A percentile compares a stretch with the other conserved stretches of the same genome.
Conservation (phyloP, 2,329 filamentous ascomycete genomes). For the Blastomyces parvus region DNA sequence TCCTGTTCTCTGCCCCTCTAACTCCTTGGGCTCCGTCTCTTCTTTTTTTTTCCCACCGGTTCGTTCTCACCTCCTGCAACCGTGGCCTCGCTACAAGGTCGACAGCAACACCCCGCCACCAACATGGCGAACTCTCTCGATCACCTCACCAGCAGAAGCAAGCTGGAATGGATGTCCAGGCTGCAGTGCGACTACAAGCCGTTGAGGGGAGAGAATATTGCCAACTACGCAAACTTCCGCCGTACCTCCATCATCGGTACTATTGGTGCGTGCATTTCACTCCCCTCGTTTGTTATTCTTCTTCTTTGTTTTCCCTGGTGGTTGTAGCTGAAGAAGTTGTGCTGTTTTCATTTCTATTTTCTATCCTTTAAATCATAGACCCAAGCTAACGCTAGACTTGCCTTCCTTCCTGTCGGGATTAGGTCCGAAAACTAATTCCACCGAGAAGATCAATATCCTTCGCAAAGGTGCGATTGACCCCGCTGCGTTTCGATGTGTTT, state of each 20-base stretch:
- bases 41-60: background rate
- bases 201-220: constrained; percentile 41
- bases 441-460: constrained; percentile 92
- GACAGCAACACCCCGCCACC: constrained; percentile 11
- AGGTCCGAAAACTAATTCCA: constrained; percentile 96
- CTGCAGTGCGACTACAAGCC: constrained; percentile 87
- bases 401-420: constrained; percentile 12
- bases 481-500: constrained; percentile 5
- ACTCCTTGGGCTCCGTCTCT: too few species aligned
- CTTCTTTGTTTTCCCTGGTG: background rate
- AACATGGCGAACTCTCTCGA: constrained; percentile 66
- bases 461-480: constrained; percentile 47
- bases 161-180: constrained; percentile 60
- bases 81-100: background rate
- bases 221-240: constrained; percentile 57
- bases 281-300: background rate
- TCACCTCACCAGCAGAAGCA: constrained; percentile 70
- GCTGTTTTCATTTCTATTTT: background rate
- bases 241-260: constrained; percentile 98
- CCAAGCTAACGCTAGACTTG: background rate
- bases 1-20: too few species aligned
- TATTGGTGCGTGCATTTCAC: constrained; percentile 69
- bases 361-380: background rate
- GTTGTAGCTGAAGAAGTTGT: too few species aligned
- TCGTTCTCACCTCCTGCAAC: constrained; percentile 4